These are phyloP conservation scores for Pleurotus salmoneostramineus DNA, from an alignment of 768 basidiomycete species.

Conservation along the genomic window DNA sequence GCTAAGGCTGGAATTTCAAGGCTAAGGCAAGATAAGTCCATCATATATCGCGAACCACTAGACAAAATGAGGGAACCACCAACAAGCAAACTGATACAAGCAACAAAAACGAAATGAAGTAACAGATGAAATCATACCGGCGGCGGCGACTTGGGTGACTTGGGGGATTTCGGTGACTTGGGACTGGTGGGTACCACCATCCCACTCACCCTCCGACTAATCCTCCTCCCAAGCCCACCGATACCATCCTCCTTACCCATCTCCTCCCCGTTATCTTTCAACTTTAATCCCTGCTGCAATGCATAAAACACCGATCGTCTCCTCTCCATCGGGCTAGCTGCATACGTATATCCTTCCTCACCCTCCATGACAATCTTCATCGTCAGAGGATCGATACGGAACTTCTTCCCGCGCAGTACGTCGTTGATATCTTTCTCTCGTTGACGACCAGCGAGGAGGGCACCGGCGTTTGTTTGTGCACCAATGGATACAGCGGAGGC, in stretches of 20 bases:
- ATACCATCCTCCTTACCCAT: background rate
- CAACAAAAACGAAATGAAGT: background rate
- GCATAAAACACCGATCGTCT: constrained; percentile 29
- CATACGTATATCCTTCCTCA: constrained; percentile 42
- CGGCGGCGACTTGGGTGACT: background rate
- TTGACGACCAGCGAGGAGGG: constrained; percentile 38
- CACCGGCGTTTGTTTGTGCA: constrained; percentile 44
- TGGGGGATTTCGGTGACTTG: constrained; percentile 4
- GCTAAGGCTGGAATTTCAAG: too few relatives aligned
- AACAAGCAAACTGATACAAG: too few relatives aligned
- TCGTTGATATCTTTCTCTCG: constrained; percentile 33
- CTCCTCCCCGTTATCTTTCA: constrained; percentile 6
- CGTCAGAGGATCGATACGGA: constrained; percentile 44
- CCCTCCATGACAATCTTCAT: constrained; percentile 54
- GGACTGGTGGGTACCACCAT: constrained; percentile 5
- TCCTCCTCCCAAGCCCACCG: constrained; percentile 3
- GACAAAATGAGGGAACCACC: too few relatives aligned
- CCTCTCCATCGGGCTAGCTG: constrained; percentile 28
- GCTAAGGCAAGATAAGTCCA: too few relatives aligned
- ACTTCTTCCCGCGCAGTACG: constrained; percentile 39
- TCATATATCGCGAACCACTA: too few relatives aligned
- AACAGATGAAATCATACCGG: background rate
- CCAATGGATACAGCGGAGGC: constrained; percentile 54
- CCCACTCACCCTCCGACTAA: background rate
- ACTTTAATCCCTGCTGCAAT: constrained; percentile 17